Evolutionary conservation across 371 early-diverging fungal genomes (phyloP).

Genomic region (Mucor lusitanicus): DNA sequence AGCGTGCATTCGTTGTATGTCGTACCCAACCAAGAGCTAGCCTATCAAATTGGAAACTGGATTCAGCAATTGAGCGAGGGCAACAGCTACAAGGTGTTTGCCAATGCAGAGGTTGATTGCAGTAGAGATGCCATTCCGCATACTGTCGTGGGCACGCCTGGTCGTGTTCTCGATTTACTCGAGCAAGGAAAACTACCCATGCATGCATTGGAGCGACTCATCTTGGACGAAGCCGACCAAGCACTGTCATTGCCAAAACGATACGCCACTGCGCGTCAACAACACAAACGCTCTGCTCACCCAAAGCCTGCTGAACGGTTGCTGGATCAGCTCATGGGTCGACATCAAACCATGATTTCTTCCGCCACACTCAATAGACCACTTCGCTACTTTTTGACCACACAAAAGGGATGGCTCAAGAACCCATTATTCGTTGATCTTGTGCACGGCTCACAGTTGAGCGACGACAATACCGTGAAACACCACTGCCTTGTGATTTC

Average conservation of each 20-base stretch:
- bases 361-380: constrained; percentile 79
- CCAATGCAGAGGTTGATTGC: neutral
- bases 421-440: constrained; percentile 69
- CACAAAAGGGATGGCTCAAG: constrained; percentile 53
- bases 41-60: constrained; percentile 73
- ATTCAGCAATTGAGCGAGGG: constrained; percentile 26
- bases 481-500: constrained; percentile 67
- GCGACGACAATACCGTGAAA: constrained; percentile 21
- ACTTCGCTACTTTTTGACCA: constrained; percentile 56
- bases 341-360: constrained; percentile 60
- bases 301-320: constrained; percentile 70
- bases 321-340: constrained; percentile 26
- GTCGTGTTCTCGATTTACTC: constrained; percentile 53
- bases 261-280: constrained; percentile 55
- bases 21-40: constrained; percentile 89
- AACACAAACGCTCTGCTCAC: constrained; percentile 53
- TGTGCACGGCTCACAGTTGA: constrained; percentile 34
- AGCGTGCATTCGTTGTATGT: constrained; percentile 66
- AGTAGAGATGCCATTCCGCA: constrained; percentile 18
- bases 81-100: constrained; percentile 4
- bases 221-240: constrained; percentile 82
- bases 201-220: constrained; percentile 54
- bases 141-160: constrained; percentile 72
- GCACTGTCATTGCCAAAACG: constrained; percentile 63
- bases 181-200: constrained; percentile 44